phyloP scores from a whole-genome alignment of 345 rosid species.

The Bretschneidera sinensis region DNA sequence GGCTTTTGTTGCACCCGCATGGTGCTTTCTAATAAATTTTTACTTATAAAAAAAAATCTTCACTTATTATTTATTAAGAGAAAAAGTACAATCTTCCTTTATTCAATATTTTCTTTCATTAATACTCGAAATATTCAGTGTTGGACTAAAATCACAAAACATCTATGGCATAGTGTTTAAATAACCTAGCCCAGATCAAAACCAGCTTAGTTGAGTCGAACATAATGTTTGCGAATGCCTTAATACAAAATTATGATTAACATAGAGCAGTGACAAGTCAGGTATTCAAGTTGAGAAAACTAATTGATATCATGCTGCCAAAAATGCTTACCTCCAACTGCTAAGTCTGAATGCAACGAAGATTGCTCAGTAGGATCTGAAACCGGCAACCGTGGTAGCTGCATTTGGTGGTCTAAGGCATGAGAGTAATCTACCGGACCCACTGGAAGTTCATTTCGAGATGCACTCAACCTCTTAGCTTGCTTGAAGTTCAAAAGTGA shows the following conservation, averaged over 20 bases:
- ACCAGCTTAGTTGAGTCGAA: neutral
- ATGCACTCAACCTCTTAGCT: slow-evolving; percentile 41
- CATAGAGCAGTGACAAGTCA: neutral
- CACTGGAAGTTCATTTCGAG: slow-evolving; percentile 43
- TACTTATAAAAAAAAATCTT: too few species aligned
- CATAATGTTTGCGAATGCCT: neutral
- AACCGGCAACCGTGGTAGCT: slow-evolving; percentile 43
- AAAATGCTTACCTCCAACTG: slow-evolving; percentile 50
- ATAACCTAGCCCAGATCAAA: neutral
- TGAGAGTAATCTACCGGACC: slow-evolving; percentile 39
- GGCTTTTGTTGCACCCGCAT: too few species aligned
- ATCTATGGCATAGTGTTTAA: neutral
- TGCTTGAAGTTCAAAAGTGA: slow-evolving; percentile 68
- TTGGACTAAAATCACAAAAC: too few species aligned
- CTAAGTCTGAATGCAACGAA: slow-evolving; percentile 42
- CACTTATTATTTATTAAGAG: too few species aligned
- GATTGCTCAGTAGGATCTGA: slow-evolving; percentile 48
- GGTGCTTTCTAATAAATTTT: too few species aligned
- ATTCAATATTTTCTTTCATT: too few species aligned
- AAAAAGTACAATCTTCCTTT: too few species aligned
- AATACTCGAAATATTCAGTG: too few species aligned
- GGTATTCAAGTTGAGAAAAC: neutral
- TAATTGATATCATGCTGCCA: neutral
- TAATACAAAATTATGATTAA: too few species aligned
- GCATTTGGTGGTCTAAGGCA: slow-evolving; percentile 49